Base-by-base conservation (phyloP, 257 asterid species). In the Cinchona pubescens region DNA sequence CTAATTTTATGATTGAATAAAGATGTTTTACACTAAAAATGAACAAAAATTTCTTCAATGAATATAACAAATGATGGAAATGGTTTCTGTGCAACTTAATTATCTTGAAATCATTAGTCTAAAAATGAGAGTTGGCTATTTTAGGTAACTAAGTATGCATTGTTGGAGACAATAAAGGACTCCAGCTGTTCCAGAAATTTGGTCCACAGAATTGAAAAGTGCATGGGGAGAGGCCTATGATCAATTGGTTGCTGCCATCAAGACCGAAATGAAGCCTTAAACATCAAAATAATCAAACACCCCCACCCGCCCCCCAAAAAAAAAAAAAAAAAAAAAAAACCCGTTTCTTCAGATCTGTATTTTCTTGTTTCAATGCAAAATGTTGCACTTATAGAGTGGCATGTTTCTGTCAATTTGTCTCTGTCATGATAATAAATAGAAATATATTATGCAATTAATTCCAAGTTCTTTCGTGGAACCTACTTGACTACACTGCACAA, bases 201-300 rank as follows among this genome's bases (percentile, higher is more conserved):
- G 97, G 97, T 82, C 90, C 11, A 58, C 75, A 21, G 96, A 94
- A 13, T 85, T 90, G 97, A 93, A 91, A 85, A 74, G 61, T 56
- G 97, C 98, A 0, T 90, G 98, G 97, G 79, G 85, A 45, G 83
- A 72, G 51, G 96, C 98, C 27, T 93, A 82, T 78, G 96, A 87
- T 62, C 91, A 85, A 48, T 76, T 93, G 87, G 98, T 90, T 64
- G 93, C 88, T 37, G 97, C 96, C 29, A 91, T 91, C 83, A 87
- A 93, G 82, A 40, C 83, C 0, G 87, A 93, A 78, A 93, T 93
- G 97, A 89, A 88, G 32, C 82, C 85, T 23, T 74, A 74, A 51
- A 21, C 25, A 30, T 12, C 71, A 19, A 6, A 34, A 75, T 46
- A 23, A 46, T 62, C 40, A 10, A 48, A 37, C 32, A 21, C 35